Evolutionary conservation across 495 filamentous ascomycete species (phyloP).

Genomic region (Aspergillus incahuasiensis): DNA sequence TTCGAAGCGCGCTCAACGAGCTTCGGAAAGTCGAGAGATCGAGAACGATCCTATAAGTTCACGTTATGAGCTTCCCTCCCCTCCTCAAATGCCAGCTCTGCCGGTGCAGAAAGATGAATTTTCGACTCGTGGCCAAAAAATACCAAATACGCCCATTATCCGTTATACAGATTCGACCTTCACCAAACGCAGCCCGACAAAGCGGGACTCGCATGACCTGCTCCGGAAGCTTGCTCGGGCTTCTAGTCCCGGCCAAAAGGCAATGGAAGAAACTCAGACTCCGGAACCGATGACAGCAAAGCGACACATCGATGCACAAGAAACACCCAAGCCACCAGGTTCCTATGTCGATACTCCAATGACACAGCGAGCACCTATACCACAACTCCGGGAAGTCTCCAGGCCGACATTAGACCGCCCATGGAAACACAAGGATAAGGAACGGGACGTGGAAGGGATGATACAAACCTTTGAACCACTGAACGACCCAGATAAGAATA

Average conservation of each 20-base stretch:
- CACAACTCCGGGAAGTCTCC: neutral
- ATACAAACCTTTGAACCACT: neutral
- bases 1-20: conserved; percentile 1
- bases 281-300: conserved; percentile 40
- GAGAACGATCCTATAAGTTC: conserved; percentile 20
- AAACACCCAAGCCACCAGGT: conserved; percentile 47
- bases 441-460: neutral
- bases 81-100: conserved; percentile 4
- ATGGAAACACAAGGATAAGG: neutral
- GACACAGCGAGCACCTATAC: conserved; percentile 30
- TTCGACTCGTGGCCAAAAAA: conserved; percentile 33
- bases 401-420: neutral
- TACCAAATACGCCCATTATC: conserved; percentile 51
- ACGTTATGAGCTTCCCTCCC: conserved; percentile 12
- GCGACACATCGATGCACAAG: conserved; percentile 34
- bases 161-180: conserved; percentile 43
- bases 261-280: conserved; percentile 13
- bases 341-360: conserved; percentile 52
- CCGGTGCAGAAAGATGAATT: conserved; percentile 23
- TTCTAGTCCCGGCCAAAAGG: conserved; percentile 42
- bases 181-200: conserved; percentile 29
- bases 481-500: neutral
- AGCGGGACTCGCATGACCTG: conserved; percentile 61
- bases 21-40: conserved; percentile 12
- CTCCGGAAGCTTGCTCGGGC: conserved; percentile 60